Evolutionary conservation across 2,329 filamentous ascomycete species (phyloP), one percentile per base, ranked within the genome.

Genomic region (Blastomyces gilchristii): DNA sequence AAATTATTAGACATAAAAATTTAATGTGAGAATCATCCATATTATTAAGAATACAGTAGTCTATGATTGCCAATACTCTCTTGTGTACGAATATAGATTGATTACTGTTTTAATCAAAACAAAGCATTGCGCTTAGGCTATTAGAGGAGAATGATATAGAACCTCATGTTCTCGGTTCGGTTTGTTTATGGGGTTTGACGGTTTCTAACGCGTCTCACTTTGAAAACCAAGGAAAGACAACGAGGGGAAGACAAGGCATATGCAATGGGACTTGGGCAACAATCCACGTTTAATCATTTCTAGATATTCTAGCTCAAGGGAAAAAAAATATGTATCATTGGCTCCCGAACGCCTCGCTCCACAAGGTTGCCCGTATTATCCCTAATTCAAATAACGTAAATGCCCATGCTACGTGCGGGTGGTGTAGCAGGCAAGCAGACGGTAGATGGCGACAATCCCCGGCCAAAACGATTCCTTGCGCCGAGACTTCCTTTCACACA

Each of bases 381-480:
- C n/a, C 37, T 3, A 25, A 28, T 41, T 57, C 18, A 43, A n/a
- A 22, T 34, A 11, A 37, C 18, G 12, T 5, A 31, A 49, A 52
- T 52, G 34, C 31, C 31, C 16, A 34, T 54, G 18, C n/a, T 37
- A 31, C 39, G 14, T 6, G 52, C 31, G 2, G 8, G 43, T 52
- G 31, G 61, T 14, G 71, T 72, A 64, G 49, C 22, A 43, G 2
- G 34, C 34, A 37, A 37, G 34, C 7, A 37, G 34, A 37, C 34
- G 2, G 72, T 76, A 41, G 34, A 22, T 63, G 69, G 78, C 43
- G 69, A 77, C 68, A 76, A 6, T 70, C 78, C 60, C 69, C 74
- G 41, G 75, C 12, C 9, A 50, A 41, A 77, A 79, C 64, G 71
- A 68, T 39, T 79, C 77, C 67, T 74, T 71, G 66, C 71, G 75